Conservation (phyloP, 345 rosid genomes). For the Brassica incana region DNA sequence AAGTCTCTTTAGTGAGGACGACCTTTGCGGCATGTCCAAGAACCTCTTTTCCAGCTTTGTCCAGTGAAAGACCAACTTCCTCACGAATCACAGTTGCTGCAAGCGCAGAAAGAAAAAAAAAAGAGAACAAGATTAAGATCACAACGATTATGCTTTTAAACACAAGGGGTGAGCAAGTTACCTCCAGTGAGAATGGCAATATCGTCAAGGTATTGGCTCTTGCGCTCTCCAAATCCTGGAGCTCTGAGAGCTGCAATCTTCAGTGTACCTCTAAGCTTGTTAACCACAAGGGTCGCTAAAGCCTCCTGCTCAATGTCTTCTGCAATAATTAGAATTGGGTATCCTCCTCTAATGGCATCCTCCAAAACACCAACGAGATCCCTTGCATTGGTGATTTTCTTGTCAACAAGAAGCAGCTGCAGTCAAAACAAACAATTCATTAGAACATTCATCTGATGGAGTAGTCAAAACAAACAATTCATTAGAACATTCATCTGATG, state of each 20-base stretch:
- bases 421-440: neutral
- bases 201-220: constrained; percentile 96
- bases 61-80: constrained; percentile 95
- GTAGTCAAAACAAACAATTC: neutral
- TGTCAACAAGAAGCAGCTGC: constrained; percentile 97
- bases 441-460: neutral
- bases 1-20: constrained; percentile 88
- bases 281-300: constrained; percentile 91
- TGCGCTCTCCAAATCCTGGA: constrained; percentile 97
- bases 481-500: neutral
- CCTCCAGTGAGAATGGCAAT: constrained; percentile 93
- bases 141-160: neutral
- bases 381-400: constrained; percentile 94
- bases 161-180: constrained; percentile 8
- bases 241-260: constrained; percentile 97
- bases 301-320: constrained; percentile 99
- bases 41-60: constrained; percentile 91
- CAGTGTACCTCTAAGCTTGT: constrained; percentile 87
- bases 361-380: constrained; percentile 84
- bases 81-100: constrained; percentile 90
- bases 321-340: constrained; percentile 74
- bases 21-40: constrained; percentile 88
- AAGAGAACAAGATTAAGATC: neutral
- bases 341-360: constrained; percentile 85
- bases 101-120: neutral